Percentiles rank a stretch among this genome's conserved stretches.
These are phyloP conservation scores for Spathaspora arborariae DNA, from an alignment of 805 yeast species.

Conservation along the genomic window DNA sequence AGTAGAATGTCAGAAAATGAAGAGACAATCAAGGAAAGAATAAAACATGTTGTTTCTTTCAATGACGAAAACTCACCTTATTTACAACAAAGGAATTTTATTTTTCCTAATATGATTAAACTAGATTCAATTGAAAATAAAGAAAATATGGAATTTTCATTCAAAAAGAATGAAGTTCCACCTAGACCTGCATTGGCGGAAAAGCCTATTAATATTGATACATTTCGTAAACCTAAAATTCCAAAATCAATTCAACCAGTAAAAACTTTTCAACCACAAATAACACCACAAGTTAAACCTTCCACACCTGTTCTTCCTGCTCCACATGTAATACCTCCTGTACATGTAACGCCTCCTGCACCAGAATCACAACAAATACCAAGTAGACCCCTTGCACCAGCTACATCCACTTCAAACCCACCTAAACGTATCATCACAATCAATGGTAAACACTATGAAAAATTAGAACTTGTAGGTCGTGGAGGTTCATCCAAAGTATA, in stretches of 20 bases:
- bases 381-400: not conserved
- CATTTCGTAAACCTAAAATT: conserved; percentile 32
- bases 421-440: conserved; percentile 27
- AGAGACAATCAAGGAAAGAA: not conserved
- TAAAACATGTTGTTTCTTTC: not conserved
- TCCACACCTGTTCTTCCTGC: too few relatives aligned
- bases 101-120: not conserved
- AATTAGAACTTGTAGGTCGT: conserved; percentile 75
- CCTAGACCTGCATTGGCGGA: conserved; percentile 6
- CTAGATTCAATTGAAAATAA: conserved; percentile 1
- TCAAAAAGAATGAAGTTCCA: not conserved
- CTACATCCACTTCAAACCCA: not conserved
- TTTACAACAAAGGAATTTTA: not conserved
- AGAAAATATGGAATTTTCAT: not conserved
- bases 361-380: conserved; percentile 1
- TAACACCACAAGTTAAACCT: too few relatives aligned
- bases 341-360: not conserved
- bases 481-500: conserved; percentile 94
- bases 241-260: conserved; percentile 13
- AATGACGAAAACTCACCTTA: not conserved
- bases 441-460: conserved; percentile 65
- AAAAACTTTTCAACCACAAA: not conserved
- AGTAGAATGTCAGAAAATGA: not conserved
- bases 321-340: not conserved
- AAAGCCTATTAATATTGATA: conserved; percentile 13